Conservation (phyloP, 306 rosid species). For the Purshia tridentata region DNA sequence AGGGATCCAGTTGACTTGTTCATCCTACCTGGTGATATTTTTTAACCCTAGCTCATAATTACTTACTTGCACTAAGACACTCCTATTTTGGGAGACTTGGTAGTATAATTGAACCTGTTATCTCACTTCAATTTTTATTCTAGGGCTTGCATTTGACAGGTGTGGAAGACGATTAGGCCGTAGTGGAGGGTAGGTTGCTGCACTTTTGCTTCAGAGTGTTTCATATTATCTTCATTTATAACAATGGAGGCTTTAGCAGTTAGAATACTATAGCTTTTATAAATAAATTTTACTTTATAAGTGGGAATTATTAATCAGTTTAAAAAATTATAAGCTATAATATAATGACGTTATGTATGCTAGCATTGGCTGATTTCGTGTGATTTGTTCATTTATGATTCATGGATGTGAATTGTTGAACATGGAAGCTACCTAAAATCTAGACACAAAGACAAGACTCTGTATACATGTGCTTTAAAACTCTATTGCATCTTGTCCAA, state of each 20-base stretch:
- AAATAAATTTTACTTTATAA: not conserved
- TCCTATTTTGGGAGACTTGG: not conserved
- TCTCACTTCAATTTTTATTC: constrained; percentile 19
- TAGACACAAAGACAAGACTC: too few relatives aligned
- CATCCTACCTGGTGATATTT: constrained; percentile 70
- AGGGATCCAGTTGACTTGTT: constrained; percentile 85
- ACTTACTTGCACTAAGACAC: not conserved
- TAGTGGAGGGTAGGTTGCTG: constrained; percentile 78
- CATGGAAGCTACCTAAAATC: constrained; percentile 3
- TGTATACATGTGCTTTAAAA: not conserved
- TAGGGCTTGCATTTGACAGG: constrained; percentile 91
- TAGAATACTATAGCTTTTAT: not conserved
- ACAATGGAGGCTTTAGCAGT: not conserved
- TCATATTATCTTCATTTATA: not conserved
- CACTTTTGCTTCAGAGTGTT: constrained; percentile 21
- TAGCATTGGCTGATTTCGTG: not conserved
- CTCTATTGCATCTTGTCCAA: not conserved
- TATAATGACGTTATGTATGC: too few relatives aligned
- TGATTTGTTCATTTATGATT: not conserved
- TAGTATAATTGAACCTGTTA: not conserved
- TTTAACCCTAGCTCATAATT: constrained; percentile 17
- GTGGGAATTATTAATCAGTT: not conserved
- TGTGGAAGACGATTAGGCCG: constrained; percentile 91
- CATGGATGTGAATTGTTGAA: not conserved
- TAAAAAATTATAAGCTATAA: too few relatives aligned